Evolutionary conservation across 495 filamentous ascomycete genomes (phyloP), one percentile per base, ranked within the genome.

Genomic region (Peziza echinospora): DNA sequence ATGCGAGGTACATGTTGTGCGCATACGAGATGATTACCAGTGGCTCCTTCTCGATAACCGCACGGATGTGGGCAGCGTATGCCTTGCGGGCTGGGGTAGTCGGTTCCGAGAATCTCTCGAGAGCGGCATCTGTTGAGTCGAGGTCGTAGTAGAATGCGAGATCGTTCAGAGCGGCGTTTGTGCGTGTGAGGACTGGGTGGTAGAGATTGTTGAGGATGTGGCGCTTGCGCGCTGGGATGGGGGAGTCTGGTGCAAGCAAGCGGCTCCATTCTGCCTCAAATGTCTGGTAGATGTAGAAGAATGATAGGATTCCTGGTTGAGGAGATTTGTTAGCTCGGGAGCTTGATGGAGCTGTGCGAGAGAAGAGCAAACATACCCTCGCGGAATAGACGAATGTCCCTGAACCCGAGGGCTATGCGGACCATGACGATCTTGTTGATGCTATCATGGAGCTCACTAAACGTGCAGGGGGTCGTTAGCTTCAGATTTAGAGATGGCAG

Each of bases 1-100:
- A 43, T 1, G 49, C 56, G 49, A 59, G 54, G 47, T 59, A 59
- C 21, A 50, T 55, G 22, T 47, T 55, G 23, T 58, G 57, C 42
- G 52, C 52, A 48, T 59, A 59, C 10, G 55, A 48, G 17, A 58
- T 47, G 24, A 58, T 21, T 5, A 59, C 43, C 30, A 57, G 54
- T 6, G 56, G 56, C 23, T 49, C 53, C 24, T 54, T 34, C 11
- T 43, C 25, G 5, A 57, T 24, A 8, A 42, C 34, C 10, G 47
- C 37, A 24, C 49, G 46, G 26, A 58, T 58, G 21, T 56, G 48
- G 4, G 24, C 22, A 8, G 52, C 55, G n/a, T 37, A 48, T 13
- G 43, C 34, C 2, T 22, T 43, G 4, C 47, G 47, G 2, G 45
- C 16, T 13, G 43, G 19, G 9, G 44, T 48, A 3, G 28, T 43